These are phyloP conservation scores for Leersia perrieri DNA, from an alignment of 176 grass and related monocot species.

Conservation along the genomic window DNA sequence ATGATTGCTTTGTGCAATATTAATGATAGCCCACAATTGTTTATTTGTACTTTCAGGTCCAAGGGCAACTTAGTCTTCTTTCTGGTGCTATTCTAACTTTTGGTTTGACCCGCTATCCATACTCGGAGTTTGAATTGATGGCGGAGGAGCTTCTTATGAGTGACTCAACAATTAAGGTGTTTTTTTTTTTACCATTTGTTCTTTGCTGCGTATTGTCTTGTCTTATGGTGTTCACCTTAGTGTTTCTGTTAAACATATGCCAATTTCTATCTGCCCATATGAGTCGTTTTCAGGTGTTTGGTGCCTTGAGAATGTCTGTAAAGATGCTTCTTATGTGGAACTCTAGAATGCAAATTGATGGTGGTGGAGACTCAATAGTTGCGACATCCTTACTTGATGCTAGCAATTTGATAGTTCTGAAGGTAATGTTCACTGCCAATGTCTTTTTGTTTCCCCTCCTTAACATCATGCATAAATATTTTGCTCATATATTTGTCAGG, in stretches of 20 bases:
- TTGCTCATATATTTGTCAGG: constrained; percentile 52
- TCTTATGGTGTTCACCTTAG: not conserved
- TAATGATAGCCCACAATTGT: constrained; percentile 5
- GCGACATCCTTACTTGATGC: constrained; percentile 91
- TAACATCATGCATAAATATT: not conserved
- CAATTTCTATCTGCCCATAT: constrained; percentile 11
- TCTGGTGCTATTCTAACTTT: constrained; percentile 80
- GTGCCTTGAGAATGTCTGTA: constrained; percentile 95
- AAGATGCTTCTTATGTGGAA: constrained; percentile 99
- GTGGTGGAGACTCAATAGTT: constrained; percentile 85
- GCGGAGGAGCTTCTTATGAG: constrained; percentile 99
- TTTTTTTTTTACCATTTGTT: constrained; percentile 24
- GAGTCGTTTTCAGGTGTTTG: constrained; percentile 68
- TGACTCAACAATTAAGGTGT: constrained; percentile 93
- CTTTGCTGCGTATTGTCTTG: constrained; percentile 15
- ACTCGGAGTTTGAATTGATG: constrained; percentile 97
- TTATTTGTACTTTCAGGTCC: constrained; percentile 71
- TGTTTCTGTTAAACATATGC: constrained; percentile 18
- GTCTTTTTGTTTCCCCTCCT: constrained; percentile 3
- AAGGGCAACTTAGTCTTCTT: constrained; percentile 91
- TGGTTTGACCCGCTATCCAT: constrained; percentile 90
- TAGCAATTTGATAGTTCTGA: constrained; percentile 99
- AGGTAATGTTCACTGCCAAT: constrained; percentile 44
- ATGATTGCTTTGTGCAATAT: constrained; percentile 11
- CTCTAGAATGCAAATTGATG: constrained; percentile 91